phyloP scores from a whole-genome alignment of 139 green algal genomes.

The Edaphochlamys debaryana region DNA sequence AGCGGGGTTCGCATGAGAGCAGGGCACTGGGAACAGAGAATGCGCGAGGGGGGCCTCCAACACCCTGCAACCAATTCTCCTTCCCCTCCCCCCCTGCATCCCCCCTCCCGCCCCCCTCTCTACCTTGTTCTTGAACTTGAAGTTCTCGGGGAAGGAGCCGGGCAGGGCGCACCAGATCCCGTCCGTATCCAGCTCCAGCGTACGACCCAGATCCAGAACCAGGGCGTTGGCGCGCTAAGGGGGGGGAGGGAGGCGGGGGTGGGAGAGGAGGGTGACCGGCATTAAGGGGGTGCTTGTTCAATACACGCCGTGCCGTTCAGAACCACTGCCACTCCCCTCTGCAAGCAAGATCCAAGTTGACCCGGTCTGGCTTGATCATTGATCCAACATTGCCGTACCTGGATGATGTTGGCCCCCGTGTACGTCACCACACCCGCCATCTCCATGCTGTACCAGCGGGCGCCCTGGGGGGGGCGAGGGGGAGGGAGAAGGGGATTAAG shows the following conservation, averaged over 20 bases:
- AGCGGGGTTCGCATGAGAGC: no score
- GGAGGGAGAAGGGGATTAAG: no score
- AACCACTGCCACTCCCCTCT: no score
- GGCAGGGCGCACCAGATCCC: conserved; percentile 98
- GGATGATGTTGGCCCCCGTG: conserved; percentile 97
- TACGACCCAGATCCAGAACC: conserved; percentile 82
- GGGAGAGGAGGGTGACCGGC: neutral
- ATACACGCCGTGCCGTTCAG: no score
- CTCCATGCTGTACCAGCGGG: conserved; percentile 99
- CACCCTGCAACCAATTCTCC: no score
- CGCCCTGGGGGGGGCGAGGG: no score
- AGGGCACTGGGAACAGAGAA: no score
- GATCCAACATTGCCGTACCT: conserved; percentile 67
- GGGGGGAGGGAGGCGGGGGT: neutral
- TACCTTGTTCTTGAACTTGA: conserved; percentile 78
- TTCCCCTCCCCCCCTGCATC: no score
- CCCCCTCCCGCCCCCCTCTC: no score
- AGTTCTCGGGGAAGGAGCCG: conserved; percentile 95
- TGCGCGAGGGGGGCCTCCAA: neutral
- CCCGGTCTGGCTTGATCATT: no score
- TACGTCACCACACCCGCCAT: conserved; percentile 99
- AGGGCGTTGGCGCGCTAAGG: conserved; percentile 78
- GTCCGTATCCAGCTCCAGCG: conserved; percentile 98
- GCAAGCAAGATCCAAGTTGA: no score
- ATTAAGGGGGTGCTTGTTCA: no score